These are phyloP conservation scores for Mollisia scopiformis DNA, from an alignment of 2,329 filamentous ascomycete genomes.

Conservation along the genomic window DNA sequence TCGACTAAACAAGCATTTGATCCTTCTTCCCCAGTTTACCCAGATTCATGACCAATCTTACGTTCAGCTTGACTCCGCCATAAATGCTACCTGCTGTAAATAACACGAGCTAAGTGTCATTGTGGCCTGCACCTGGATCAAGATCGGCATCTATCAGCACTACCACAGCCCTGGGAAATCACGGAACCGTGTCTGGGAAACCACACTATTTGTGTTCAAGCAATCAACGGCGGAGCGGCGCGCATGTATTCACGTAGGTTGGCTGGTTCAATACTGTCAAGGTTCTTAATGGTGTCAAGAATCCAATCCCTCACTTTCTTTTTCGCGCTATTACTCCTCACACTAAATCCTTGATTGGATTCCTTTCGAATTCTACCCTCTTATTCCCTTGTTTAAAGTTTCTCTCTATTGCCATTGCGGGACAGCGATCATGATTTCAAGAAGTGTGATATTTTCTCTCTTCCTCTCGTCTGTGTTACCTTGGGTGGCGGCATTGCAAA, in stretches of 20 bases:
- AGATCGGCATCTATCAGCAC: background rate
- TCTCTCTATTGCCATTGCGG: background rate
- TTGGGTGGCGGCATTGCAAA: conserved; percentile 6
- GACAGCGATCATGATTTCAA: conserved; percentile 1
- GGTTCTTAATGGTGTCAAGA: background rate
- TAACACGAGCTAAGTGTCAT: background rate
- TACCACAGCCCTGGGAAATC: background rate
- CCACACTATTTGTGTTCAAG: background rate
- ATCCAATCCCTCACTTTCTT: background rate
- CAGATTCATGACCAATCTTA: background rate
- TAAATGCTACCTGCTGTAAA: background rate
- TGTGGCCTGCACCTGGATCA: background rate
- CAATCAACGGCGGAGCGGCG: background rate
- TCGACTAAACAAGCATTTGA: background rate
- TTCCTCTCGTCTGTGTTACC: conserved; percentile 1
- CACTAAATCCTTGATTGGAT: background rate
- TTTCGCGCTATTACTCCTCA: background rate
- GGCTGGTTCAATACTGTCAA: background rate
- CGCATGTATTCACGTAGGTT: background rate
- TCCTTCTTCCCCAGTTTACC: background rate
- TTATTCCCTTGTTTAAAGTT: background rate
- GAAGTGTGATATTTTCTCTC: background rate
- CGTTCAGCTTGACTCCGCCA: background rate
- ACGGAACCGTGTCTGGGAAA: background rate
- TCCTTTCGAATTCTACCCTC: background rate